Percentiles rank a stretch among this genome's conserved stretches.
phyloP scores from a whole-genome alignment of 2,329 filamentous ascomycete genomes.

The Phaeosphaeriaceae sp. region DNA sequence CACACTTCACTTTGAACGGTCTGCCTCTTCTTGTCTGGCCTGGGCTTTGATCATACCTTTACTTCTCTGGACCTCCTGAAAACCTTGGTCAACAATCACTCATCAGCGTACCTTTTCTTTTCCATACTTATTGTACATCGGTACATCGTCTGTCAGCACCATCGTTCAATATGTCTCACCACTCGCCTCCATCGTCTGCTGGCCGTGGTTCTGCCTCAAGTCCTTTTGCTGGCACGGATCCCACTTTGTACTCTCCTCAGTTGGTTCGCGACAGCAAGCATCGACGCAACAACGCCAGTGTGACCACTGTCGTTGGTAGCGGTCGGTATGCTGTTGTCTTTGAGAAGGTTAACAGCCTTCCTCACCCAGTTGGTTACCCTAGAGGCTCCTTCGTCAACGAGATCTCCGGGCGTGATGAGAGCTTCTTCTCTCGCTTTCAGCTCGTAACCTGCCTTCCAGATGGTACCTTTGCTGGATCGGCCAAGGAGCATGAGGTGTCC shows the following conservation, averaged over 20 bases:
- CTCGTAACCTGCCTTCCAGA: constrained; percentile 26
- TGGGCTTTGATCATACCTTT: constrained; percentile 22
- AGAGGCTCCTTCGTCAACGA: constrained; percentile 42
- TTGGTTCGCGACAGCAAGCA: constrained; percentile 20
- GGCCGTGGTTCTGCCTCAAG: constrained; percentile 29
- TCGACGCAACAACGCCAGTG: constrained; percentile 13
- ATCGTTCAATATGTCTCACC: constrained; percentile 32
- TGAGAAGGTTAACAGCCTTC: constrained; percentile 19
- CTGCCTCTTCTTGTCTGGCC: constrained; percentile 15
- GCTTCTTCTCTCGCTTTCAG: constrained; percentile 39
- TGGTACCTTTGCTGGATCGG: constrained; percentile 27
- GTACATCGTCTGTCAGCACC: constrained; percentile 20
- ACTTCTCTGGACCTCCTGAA: background rate
- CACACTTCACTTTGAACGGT: constrained; percentile 14
- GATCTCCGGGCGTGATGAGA: no score
- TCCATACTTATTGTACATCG: constrained; percentile 23
- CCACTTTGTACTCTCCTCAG: constrained; percentile 38
- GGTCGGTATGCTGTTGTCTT: constrained; percentile 9
- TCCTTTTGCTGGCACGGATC: constrained; percentile 36
- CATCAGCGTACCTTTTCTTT: no score
- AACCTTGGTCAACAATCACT: constrained; percentile 4
- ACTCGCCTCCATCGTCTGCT: constrained; percentile 31
- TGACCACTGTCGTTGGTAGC: constrained; percentile 16
- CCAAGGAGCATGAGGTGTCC: constrained; percentile 31
- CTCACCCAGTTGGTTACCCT: constrained; percentile 17